A percentile compares a stretch with the other conserved stretches of the same genome.
Conservation (phyloP, 768 basidiomycete genomes). For the Galerina marginata region DNA sequence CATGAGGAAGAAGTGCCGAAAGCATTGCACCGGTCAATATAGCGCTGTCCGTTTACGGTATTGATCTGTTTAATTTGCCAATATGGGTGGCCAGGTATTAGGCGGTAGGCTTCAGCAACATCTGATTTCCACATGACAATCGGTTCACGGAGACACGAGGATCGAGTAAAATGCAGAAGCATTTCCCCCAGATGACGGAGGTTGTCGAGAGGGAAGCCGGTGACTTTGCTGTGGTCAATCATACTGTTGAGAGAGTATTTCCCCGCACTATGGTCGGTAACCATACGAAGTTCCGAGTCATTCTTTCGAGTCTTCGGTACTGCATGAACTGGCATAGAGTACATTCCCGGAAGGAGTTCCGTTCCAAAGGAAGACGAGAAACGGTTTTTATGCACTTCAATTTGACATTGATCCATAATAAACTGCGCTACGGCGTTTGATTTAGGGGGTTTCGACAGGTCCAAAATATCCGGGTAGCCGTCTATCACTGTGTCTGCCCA, state of each 20-base stretch:
- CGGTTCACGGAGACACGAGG: constrained; percentile 37
- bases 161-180: constrained; percentile 12
- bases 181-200: constrained; percentile 25
- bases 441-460: constrained; percentile 18
- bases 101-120: constrained; percentile 39
- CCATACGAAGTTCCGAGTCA: constrained; percentile 28
- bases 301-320: constrained; percentile 31
- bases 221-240: constrained; percentile 15
- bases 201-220: constrained; percentile 28
- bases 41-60: constrained; percentile 16
- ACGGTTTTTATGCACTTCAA: constrained; percentile 20
- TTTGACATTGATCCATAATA: constrained; percentile 24
- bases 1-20: constrained; percentile 29
- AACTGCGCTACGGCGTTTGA: constrained; percentile 24
- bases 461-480: constrained; percentile 24
- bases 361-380: constrained; percentile 34
- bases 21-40: constrained; percentile 30
- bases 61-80: constrained; percentile 50
- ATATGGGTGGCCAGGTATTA: constrained; percentile 39
- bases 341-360: constrained; percentile 38
- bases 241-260: constrained; percentile 31
- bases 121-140: constrained; percentile 37
- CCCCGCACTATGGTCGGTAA: constrained; percentile 37
- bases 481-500: constrained; percentile 31
- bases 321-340: constrained; percentile 35